Evolutionary conservation across 139 green algal genomes (phyloP).

Genomic region (Closterium sp.): DNA sequence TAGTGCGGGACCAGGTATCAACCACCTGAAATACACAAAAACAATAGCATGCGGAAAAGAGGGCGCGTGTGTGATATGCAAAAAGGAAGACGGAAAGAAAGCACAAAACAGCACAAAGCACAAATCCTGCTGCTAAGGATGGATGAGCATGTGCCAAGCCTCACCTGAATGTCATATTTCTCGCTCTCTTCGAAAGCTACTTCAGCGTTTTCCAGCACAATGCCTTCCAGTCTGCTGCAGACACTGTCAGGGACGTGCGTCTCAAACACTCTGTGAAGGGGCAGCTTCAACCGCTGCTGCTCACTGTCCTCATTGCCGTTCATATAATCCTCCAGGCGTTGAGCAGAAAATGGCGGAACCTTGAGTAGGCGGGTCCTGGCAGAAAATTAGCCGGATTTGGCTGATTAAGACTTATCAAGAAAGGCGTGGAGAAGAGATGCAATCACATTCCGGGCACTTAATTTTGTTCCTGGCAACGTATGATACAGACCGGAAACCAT

Average conservation of each 20-base stretch:
- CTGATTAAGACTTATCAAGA: background rate
- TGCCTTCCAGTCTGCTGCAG: background rate
- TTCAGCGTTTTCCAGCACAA: background rate
- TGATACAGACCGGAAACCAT: background rate
- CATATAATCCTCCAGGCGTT: background rate
- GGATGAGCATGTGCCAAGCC: too few relatives aligned
- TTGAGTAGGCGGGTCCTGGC: background rate
- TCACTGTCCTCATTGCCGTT: background rate
- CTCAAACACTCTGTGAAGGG: background rate
- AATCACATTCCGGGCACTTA: background rate
- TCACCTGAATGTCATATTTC: background rate
- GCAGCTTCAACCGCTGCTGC: background rate
- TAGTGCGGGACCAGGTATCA: background rate
- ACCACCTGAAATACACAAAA: background rate
- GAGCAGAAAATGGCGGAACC: background rate
- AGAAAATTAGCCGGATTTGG: background rate
- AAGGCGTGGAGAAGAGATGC: background rate
- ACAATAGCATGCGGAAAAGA: too few relatives aligned
- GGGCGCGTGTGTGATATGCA: too few relatives aligned
- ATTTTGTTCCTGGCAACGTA: too few relatives aligned
- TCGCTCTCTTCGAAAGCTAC: background rate
- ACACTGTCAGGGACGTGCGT: background rate
- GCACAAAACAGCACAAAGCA: too few relatives aligned
- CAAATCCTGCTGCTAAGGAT: too few relatives aligned
- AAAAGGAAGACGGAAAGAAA: too few relatives aligned